phyloP scores from a whole-genome alignment of 1,284 basidiomycete species.

The Vanrija pseudolonga region DNA sequence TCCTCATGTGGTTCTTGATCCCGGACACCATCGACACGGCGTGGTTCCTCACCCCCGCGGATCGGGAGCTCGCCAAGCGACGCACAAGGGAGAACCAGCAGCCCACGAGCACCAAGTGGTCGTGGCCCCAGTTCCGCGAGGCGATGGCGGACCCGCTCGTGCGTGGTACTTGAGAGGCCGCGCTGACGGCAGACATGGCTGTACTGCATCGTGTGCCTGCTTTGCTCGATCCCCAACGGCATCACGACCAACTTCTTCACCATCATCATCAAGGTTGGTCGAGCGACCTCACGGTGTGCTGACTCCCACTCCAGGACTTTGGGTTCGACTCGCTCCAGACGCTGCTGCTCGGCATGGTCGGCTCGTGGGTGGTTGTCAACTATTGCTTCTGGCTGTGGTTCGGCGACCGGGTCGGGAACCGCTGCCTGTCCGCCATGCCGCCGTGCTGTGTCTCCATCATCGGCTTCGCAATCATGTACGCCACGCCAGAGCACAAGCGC shows the following conservation, averaged over 20 bases:
- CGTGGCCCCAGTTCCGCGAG: conserved; percentile 27
- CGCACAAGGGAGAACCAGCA: conserved; percentile 29
- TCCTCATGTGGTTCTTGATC: conserved; percentile 23
- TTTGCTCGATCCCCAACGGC: conserved; percentile 16
- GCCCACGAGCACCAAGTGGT: conserved; percentile 21
- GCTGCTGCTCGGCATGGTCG: conserved; percentile 16
- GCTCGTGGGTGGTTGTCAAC: conserved; percentile 11
- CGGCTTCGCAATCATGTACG: conserved; percentile 8
- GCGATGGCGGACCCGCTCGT: conserved; percentile 20
- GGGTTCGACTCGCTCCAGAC: conserved; percentile 12
- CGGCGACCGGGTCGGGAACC: conserved; percentile 13
- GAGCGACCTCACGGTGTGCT: too few species aligned
- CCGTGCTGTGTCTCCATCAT: conserved; percentile 10
- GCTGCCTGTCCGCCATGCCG: conserved; percentile 6
- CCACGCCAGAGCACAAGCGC: not conserved
- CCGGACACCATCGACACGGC: conserved; percentile 28
- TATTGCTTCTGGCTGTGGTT: conserved; percentile 11
- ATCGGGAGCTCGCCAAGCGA: conserved; percentile 27
- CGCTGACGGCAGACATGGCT: conserved; percentile 19
- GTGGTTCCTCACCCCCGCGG: conserved; percentile 24
- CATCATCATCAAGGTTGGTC: conserved; percentile 13
- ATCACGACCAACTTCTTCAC: conserved; percentile 28
- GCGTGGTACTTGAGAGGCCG: too few species aligned
- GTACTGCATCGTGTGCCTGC: conserved; percentile 1
- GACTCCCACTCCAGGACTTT: conserved; percentile 5